phyloP scores from a whole-genome alignment of 306 rosid species.

The Malus fusca region DNA sequence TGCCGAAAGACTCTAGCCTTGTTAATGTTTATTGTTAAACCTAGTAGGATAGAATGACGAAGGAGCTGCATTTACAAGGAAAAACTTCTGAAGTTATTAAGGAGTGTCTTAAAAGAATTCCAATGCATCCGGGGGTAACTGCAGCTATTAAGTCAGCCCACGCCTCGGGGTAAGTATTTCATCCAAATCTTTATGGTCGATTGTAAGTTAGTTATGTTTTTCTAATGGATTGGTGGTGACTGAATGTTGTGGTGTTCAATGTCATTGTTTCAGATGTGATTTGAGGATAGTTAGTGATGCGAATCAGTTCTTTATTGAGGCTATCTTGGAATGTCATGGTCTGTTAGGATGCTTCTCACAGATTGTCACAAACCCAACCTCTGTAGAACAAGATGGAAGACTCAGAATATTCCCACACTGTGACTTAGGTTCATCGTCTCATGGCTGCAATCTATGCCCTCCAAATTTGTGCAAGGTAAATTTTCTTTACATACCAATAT shows the following conservation, averaged over 20 bases:
- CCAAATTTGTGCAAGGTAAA: slow-evolving; percentile 74
- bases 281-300: slow-evolving; percentile 75
- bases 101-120: slow-evolving; percentile 43
- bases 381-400: slow-evolving; percentile 44
- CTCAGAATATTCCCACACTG: slow-evolving; percentile 54
- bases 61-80: slow-evolving; percentile 64
- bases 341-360: slow-evolving; percentile 55
- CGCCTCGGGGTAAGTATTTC: slow-evolving; percentile 37
- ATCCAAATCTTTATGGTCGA: not conserved
- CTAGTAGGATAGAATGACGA: slow-evolving; percentile 49
- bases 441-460: slow-evolving; percentile 58
- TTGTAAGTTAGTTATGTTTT: not conserved
- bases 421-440: slow-evolving; percentile 43
- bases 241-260: not conserved
- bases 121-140: slow-evolving; percentile 41
- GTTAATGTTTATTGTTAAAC: not conserved
- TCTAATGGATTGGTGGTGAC: not conserved
- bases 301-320: slow-evolving; percentile 49
- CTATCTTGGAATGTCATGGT: slow-evolving; percentile 57
- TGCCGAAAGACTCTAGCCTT: not conserved
- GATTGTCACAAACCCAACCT: slow-evolving; percentile 48
- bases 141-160: slow-evolving; percentile 65
- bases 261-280: slow-evolving; percentile 50
- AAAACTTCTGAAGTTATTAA: slow-evolving; percentile 31
- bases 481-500: not conserved